Base-by-base conservation (phyloP, 1,284 basidiomycete genomes). In the Ustilago tritici region DNA sequence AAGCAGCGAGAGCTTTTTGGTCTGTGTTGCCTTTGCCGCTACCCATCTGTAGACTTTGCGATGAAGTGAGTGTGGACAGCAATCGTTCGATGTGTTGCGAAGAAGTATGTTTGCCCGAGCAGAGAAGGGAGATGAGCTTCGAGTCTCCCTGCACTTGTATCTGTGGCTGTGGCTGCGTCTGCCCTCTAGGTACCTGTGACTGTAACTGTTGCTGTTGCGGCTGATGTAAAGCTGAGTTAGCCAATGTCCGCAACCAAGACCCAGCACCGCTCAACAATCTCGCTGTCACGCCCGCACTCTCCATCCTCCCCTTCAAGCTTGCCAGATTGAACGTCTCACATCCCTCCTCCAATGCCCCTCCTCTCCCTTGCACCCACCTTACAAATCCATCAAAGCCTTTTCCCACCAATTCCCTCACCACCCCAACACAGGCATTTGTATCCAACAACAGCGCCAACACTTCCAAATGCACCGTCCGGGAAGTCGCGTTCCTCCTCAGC, bases 381-480 rank as follows among this genome's bases (percentile, higher is more conserved):
- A 73, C 60, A 46, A 77, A 77, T 9, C 2, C 34, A 10, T 63
- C 55, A 50, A 72, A 77, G 9, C 34, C 38, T 31, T 6, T 12
- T 1, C 64, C 70, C 1, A 71, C 56, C 34, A 73, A 10, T 19
- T 74, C 53, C 38, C 68, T 35, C 15, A 78, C 76, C 31, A 49
- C 53, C 7, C n/a, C 23, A 0, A 67, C 67, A 47, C 76, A 78
- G 15, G 47, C 54, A 28, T 78, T 71, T 1, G 67, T 61, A 54
- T 66, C 76, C 32, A 78, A 35, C 58, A 78, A 32, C 60, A 78
- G 36, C 34, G 63, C 49, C 28, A 78, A 2, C 34, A 78, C 71
- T 9, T 74, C 76, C 49, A 78, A 43, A 55, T 55, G 46, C 34
- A 78, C 67, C 8, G 71, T 78, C 7, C 54, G 14, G n/a, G 61